Conservation (phyloP, 2,329 filamentous ascomycete genomes). For the Hymenoscyphus fructigenus region DNA sequence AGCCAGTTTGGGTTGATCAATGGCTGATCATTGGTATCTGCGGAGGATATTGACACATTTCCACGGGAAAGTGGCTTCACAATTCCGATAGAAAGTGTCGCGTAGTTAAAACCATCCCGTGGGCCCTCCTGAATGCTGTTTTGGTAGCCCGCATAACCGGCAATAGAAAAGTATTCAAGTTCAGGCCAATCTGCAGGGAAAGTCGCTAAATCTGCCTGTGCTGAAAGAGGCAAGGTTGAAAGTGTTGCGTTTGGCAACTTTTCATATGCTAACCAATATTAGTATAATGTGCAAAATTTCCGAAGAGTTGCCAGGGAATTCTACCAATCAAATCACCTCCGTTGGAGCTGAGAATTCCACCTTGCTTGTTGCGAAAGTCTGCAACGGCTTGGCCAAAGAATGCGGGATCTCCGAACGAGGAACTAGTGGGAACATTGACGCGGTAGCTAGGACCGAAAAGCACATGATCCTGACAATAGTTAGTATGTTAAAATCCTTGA, state of each 20-base stretch:
- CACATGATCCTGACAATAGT: slow-evolving; percentile 36
- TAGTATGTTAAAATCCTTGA: neutral
- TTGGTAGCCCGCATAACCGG: neutral
- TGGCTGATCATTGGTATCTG: slow-evolving; percentile 40
- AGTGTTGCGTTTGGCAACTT: slow-evolving; percentile 3
- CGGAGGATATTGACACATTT: slow-evolving; percentile 42
- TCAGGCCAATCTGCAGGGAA: slow-evolving; percentile 28
- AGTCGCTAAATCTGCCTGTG: slow-evolving; percentile 10
- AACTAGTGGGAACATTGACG: slow-evolving; percentile 12
- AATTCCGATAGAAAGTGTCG: slow-evolving; percentile 36
- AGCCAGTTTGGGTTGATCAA: slow-evolving; percentile 48
- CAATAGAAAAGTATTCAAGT: slow-evolving; percentile 19
- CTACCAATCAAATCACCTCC: slow-evolving; percentile 21
- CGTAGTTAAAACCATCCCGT: slow-evolving; percentile 39
- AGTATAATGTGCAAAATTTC: no score
- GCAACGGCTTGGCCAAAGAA: slow-evolving; percentile 4
- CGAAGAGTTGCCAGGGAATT: no score
- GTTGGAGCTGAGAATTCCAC: slow-evolving; percentile 16
- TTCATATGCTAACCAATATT: no score
- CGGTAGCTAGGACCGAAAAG: slow-evolving; percentile 15
- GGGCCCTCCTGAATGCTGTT: neutral
- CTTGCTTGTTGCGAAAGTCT: slow-evolving; percentile 6
- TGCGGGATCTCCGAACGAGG: slow-evolving; percentile 8
- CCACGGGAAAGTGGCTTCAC: slow-evolving; percentile 45
- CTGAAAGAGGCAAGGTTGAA: no score